phyloP scores from a whole-genome alignment of 805 yeast genomes.

The Spencermartinsiella europaea region DNA sequence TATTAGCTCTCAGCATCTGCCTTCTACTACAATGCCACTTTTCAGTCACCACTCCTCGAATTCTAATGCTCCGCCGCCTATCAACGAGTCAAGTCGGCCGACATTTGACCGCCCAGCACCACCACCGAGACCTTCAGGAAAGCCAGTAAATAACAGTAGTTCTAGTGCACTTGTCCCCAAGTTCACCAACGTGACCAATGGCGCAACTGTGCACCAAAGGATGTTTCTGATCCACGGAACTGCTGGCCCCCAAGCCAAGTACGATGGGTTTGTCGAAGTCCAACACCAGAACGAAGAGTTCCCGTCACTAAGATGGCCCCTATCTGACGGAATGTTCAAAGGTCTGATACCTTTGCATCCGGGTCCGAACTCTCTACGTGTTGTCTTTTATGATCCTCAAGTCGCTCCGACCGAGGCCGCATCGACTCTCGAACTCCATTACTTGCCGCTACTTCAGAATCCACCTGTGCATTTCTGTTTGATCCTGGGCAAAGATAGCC shows the following conservation, averaged over 20 bases:
- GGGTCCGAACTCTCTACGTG: conserved; percentile 55
- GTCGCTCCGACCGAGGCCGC: conserved; percentile 4
- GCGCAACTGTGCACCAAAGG: conserved; percentile 25
- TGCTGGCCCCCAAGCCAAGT: conserved; percentile 27
- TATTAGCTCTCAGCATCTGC: too few species aligned
- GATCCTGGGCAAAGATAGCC: conserved; percentile 71
- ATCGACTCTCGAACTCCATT: conserved; percentile 38
- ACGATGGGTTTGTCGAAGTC: conserved; percentile 40
- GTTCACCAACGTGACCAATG: conserved; percentile 28
- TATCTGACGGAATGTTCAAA: conserved; percentile 67
- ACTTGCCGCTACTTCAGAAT: conserved; percentile 53
- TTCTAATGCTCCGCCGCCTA: too few species aligned
- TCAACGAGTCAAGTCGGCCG: too few species aligned
- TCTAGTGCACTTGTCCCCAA: conserved; percentile 13
- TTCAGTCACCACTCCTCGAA: too few species aligned
- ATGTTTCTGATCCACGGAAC: conserved; percentile 34
- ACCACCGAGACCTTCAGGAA: too few species aligned
- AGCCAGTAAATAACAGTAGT: too few species aligned
- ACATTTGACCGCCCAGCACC: too few species aligned
- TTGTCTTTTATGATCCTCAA: conserved; percentile 33
- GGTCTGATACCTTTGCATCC: conserved; percentile 65
- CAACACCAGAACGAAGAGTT: conserved; percentile 40
- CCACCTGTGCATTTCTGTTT: conserved; percentile 81
- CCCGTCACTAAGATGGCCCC: conserved; percentile 69
- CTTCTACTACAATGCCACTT: too few species aligned